Evolutionary conservation across 441 rosid species (phyloP).

Genomic region (Metrosideros polymorpha): DNA sequence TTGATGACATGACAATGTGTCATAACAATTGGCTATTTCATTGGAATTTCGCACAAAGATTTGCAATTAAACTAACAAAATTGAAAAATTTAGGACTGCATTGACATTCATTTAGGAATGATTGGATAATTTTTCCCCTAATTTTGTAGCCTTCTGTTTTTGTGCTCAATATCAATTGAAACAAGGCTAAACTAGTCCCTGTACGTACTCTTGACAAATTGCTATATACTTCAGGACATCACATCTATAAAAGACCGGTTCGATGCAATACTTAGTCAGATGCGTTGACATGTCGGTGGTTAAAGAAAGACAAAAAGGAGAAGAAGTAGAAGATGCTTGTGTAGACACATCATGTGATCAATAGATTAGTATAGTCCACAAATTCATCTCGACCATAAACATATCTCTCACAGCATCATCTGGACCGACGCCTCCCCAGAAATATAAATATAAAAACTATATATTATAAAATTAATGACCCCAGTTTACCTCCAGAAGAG

Average conservation of each 20-base stretch:
- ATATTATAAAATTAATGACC: background rate
- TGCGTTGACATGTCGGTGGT: background rate
- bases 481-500: background rate
- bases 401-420: background rate
- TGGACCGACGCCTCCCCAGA: background rate
- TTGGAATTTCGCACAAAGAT: no score
- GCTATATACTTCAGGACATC: background rate
- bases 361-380: background rate
- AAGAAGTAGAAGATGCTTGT: background rate
- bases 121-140: background rate
- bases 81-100: background rate
- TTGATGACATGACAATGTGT: no score
- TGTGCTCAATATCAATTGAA: background rate
- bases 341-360: background rate
- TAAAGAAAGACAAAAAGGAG: background rate
- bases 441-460: background rate
- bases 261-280: background rate
- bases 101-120: background rate
- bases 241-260: background rate
- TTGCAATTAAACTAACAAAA: background rate
- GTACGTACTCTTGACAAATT: background rate
- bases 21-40: no score
- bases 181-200: background rate
- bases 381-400: background rate
- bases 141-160: background rate